phyloP scores from a whole-genome alignment of 495 filamentous ascomycete genomes.

The Neurospora intermedia region DNA sequence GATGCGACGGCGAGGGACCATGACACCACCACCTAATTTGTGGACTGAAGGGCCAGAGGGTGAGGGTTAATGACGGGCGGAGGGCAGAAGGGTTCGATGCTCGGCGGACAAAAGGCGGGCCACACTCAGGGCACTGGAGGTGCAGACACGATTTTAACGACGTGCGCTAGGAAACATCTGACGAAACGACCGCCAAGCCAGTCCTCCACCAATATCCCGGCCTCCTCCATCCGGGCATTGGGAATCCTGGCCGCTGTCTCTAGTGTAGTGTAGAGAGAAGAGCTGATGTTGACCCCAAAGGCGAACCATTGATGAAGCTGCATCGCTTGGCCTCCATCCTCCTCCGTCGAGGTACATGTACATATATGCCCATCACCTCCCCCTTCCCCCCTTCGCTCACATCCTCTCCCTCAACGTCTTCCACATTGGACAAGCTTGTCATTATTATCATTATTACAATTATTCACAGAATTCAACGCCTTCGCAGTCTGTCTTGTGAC shows the following conservation, averaged over 20 bases:
- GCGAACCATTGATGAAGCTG: not conserved
- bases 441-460: not conserved
- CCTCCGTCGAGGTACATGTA: not conserved
- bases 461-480: not conserved
- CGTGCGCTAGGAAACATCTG: conserved; percentile 8
- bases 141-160: conserved; percentile 3
- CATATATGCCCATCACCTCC: not conserved
- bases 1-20: not conserved
- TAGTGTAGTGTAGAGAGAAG: not conserved
- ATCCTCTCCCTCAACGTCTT: not conserved
- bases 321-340: not conserved
- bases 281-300: not conserved
- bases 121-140: not conserved
- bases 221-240: not conserved
- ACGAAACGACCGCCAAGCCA: conserved; percentile 7
- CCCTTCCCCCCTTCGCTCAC: not conserved
- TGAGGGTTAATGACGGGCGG: not conserved
- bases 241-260: not conserved
- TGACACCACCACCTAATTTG: not conserved
- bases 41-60: not conserved
- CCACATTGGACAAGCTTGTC: not conserved
- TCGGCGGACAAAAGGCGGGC: not conserved
- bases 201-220: not conserved
- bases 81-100: not conserved
- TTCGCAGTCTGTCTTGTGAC: not conserved